A percentile compares a stretch with the other conserved stretches of the same genome.
These are phyloP conservation scores for Populus hybrid DNA, from an alignment of 441 rosid genomes.

Conservation along the genomic window DNA sequence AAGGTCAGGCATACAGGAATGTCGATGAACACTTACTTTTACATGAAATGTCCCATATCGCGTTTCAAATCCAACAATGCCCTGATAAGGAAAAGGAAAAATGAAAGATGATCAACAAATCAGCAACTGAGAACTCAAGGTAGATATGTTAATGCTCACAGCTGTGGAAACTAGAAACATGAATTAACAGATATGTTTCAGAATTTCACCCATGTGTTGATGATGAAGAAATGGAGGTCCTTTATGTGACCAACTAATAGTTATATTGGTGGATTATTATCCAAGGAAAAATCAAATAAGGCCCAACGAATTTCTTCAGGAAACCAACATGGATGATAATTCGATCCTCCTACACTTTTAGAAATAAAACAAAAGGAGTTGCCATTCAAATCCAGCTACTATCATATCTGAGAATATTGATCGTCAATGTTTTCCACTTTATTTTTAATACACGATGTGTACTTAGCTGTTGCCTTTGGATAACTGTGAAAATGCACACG, in stretches of 20 bases:
- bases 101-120: not conserved
- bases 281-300: not conserved
- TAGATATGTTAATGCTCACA: not conserved
- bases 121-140: not conserved
- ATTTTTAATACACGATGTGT: not conserved
- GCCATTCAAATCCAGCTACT: too few species aligned
- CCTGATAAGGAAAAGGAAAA: conserved; percentile 37
- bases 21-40: conserved; percentile 47
- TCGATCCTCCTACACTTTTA: not conserved
- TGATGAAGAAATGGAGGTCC: not conserved
- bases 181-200: not conserved
- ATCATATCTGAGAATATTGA: too few species aligned
- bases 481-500: not conserved
- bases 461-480: not conserved
- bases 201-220: not conserved
- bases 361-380: not conserved
- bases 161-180: not conserved
- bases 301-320: not conserved
- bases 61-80: conserved; percentile 80
- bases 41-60: conserved; percentile 74
- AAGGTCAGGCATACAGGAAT: not conserved
- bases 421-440: too few species aligned
- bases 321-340: not conserved
- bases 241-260: not conserved
- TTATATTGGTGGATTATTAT: not conserved